These are phyloP conservation scores for Fusarium sp. DNA, from an alignment of 2,329 filamentous ascomycete genomes.

Conservation along the genomic window DNA sequence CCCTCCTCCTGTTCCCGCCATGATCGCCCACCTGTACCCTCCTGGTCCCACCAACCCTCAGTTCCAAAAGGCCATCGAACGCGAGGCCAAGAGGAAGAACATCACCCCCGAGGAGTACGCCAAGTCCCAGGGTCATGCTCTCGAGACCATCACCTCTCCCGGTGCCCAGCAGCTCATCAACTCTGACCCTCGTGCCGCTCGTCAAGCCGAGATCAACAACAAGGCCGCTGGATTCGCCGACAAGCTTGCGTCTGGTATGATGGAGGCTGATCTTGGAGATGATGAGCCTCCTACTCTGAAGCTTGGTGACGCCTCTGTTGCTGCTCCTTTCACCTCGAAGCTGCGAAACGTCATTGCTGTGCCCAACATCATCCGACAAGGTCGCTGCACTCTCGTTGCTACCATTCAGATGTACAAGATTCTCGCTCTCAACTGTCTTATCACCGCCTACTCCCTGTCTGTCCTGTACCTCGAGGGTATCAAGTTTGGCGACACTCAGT, in stretches of 20 bases:
- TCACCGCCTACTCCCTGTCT: conserved; percentile 95
- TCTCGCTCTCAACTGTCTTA: conserved; percentile 94
- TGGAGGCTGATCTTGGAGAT: conserved; percentile 87
- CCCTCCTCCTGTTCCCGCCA: conserved; percentile 84
- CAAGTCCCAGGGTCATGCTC: conserved; percentile 59
- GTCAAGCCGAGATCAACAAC: conserved; percentile 68
- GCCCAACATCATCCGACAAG: conserved; percentile 97
- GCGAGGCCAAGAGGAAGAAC: conserved; percentile 82
- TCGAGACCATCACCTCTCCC: conserved; percentile 72
- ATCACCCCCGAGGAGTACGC: conserved; percentile 66
- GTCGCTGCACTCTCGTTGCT: conserved; percentile 94
- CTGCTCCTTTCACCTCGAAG: conserved; percentile 97
- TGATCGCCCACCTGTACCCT: conserved; percentile 94
- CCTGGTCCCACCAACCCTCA: conserved; percentile 92
- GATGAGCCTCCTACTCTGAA: conserved; percentile 95
- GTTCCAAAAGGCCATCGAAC: conserved; percentile 88
- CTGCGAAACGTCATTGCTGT: conserved; percentile 96
- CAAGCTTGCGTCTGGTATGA: conserved; percentile 83
- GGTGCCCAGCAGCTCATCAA: conserved; percentile 67
- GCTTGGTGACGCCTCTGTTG: conserved; percentile 94
- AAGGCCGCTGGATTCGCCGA: conserved; percentile 83
- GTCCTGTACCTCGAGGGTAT: conserved; percentile 97
- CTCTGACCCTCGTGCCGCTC: conserved; percentile 39
- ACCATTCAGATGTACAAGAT: conserved; percentile 99
- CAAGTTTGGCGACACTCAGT: conserved; percentile 98